phyloP scores from a whole-genome alignment of 1,284 basidiomycete species.

The Tremellales sp. region DNA sequence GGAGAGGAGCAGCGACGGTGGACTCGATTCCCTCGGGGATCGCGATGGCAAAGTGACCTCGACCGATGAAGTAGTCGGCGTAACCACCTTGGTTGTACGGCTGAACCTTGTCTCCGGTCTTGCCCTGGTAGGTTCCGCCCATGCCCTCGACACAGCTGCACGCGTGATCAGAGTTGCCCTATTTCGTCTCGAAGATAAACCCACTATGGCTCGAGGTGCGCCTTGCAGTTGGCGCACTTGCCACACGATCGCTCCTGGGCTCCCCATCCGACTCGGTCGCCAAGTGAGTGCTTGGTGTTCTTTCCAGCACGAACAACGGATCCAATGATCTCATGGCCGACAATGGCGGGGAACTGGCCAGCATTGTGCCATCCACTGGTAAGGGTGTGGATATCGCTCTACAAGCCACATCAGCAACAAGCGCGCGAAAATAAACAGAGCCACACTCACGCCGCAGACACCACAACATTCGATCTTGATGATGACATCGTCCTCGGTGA shows the following conservation, averaged over 20 bases:
- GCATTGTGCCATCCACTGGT: slow-evolving; percentile 24
- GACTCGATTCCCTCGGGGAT: slow-evolving; percentile 59
- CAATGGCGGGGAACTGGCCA: slow-evolving; percentile 10
- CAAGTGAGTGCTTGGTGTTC: slow-evolving; percentile 26
- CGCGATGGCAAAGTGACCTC: slow-evolving; percentile 60
- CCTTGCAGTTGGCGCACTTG: slow-evolving; percentile 27
- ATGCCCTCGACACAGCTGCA: neutral
- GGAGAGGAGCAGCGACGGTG: slow-evolving; percentile 53
- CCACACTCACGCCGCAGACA: slow-evolving; percentile 26
- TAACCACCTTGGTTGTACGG: slow-evolving; percentile 22
- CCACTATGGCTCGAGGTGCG: neutral
- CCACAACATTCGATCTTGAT: slow-evolving; percentile 41
- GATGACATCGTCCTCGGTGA: slow-evolving; percentile 30
- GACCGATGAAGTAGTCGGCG: slow-evolving; percentile 10
- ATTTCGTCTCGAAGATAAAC: neutral
- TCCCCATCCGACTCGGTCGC: slow-evolving; percentile 52
- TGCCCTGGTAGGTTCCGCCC: slow-evolving; percentile 7
- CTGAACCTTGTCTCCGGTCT: slow-evolving; percentile 15
- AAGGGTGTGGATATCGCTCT: slow-evolving; percentile 31
- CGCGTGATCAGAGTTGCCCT: neutral
- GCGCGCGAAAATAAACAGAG: neutral
- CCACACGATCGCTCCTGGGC: slow-evolving; percentile 50
- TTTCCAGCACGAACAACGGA: slow-evolving; percentile 25
- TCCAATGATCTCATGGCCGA: slow-evolving; percentile 35
- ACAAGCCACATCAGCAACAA: neutral